Evolutionary conservation across 345 rosid species (phyloP).

Genomic region (Eucalyptus dawsonii): DNA sequence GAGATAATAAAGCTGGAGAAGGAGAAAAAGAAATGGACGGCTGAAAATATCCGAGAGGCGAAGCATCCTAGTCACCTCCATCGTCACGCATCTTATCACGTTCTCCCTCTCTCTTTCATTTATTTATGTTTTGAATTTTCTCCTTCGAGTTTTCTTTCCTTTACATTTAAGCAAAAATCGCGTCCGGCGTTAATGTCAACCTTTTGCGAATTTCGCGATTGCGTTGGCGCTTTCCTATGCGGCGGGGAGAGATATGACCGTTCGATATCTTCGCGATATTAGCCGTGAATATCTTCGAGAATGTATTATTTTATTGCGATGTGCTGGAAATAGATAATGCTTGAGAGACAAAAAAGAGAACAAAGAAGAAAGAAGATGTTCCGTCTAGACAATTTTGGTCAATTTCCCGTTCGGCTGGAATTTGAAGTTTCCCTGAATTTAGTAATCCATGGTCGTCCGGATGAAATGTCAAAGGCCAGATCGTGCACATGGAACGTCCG

Average conservation of each 20-base stretch:
- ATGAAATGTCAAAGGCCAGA: neutral
- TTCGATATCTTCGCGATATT: neutral
- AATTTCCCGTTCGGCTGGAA: neutral
- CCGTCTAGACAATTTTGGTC: neutral
- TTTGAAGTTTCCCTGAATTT: neutral
- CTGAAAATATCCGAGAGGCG: neutral
- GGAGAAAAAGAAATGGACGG: neutral
- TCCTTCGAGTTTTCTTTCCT: neutral
- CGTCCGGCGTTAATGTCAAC: neutral
- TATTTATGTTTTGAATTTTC: neutral
- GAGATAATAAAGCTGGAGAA: neutral
- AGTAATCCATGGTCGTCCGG: neutral
- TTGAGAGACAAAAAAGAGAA: neutral
- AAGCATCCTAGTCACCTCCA: neutral
- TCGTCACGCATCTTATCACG: neutral
- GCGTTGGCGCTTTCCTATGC: neutral
- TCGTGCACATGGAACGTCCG: neutral
- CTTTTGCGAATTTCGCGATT: neutral
- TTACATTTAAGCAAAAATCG: neutral
- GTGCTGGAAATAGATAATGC: neutral
- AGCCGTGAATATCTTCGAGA: neutral
- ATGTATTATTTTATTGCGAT: neutral
- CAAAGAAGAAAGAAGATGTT: neutral
- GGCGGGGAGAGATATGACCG: neutral
- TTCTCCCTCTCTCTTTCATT: neutral